Evolutionary conservation across 768 basidiomycete species (phyloP).

Genomic region (Podaxis sp.): DNA sequence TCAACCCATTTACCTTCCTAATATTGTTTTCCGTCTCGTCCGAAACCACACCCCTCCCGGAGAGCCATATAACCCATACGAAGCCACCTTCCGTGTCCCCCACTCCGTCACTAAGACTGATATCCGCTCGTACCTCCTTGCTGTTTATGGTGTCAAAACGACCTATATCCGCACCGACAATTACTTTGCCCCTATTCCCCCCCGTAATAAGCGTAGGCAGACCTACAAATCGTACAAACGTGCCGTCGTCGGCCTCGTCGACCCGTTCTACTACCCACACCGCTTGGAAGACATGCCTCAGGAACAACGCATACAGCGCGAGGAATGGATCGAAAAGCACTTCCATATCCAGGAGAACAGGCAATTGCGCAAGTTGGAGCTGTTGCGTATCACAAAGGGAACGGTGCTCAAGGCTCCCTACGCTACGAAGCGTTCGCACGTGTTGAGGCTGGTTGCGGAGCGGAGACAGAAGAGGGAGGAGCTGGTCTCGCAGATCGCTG

Average conservation of each 20-base stretch:
- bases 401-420: conserved; percentile 34
- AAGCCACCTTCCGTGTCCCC: conserved; percentile 93
- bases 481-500: conserved; percentile 29
- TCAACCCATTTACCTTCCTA: conserved; percentile 85
- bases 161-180: conserved; percentile 97
- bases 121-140: conserved; percentile 76
- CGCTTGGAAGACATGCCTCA: conserved; percentile 71
- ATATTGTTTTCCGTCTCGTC: conserved; percentile 76
- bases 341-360: conserved; percentile 44
- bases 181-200: conserved; percentile 57
- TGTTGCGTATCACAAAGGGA: conserved; percentile 33
- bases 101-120: conserved; percentile 89
- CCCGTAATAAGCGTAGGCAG: conserved; percentile 25
- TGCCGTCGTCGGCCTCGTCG: conserved; percentile 84
- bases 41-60: conserved; percentile 76
- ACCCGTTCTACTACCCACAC: conserved; percentile 92
- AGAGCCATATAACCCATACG: conserved; percentile 87
- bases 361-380: conserved; percentile 31
- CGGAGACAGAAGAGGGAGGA: conserved; percentile 36
- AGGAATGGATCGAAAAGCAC: conserved; percentile 59
- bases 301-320: conserved; percentile 48
- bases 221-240: conserved; percentile 75
- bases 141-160: conserved; percentile 84
- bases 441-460: conserved; percentile 38
- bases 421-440: conserved; percentile 41